Percentiles rank a stretch among this genome's conserved stretches.
Evolutionary conservation across 495 filamentous ascomycete genomes (phyloP).

Genomic region (Entonaema liquescens): DNA sequence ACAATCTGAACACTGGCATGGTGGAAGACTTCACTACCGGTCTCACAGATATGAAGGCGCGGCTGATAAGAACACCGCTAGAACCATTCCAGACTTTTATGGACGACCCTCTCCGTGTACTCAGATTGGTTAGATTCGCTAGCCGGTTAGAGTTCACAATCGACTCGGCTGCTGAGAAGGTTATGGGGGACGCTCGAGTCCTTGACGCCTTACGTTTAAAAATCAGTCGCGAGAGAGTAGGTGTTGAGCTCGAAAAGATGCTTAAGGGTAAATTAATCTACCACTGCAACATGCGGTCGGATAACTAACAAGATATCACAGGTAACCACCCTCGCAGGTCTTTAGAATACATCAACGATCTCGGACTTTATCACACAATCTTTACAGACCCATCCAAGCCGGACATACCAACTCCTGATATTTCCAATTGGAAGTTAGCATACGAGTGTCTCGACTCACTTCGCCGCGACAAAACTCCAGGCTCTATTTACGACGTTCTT

Average conservation of each 20-base stretch:
- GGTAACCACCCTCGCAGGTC: conserved; percentile 74
- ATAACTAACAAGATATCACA: conserved; percentile 42
- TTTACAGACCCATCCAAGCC: conserved; percentile 71
- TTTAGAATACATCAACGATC: conserved; percentile 74
- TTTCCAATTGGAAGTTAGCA: conserved; percentile 54
- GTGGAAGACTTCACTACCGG: conserved; percentile 91
- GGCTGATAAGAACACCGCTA: conserved; percentile 84
- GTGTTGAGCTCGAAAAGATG: conserved; percentile 89
- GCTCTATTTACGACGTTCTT: conserved; percentile 62
- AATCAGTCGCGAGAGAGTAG: conserved; percentile 89
- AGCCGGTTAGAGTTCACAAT: conserved; percentile 83
- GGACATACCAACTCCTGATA: conserved; percentile 49
- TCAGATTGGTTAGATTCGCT: conserved; percentile 89
- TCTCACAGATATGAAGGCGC: conserved; percentile 73
- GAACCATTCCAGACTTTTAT: conserved; percentile 92
- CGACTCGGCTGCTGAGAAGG: conserved; percentile 67
- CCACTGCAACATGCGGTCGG: neutral
- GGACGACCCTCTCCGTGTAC: conserved; percentile 91
- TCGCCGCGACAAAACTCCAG: conserved; percentile 57
- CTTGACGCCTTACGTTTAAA: conserved; percentile 80
- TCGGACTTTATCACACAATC: conserved; percentile 80
- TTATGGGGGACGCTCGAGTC: conserved; percentile 81
- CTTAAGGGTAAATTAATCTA: conserved; percentile 66
- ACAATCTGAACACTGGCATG: conserved; percentile 78
- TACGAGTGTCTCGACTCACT: conserved; percentile 62